These are phyloP conservation scores for Acacia concinna DNA, from an alignment of 331 rosid genomes.

Conservation along the genomic window DNA sequence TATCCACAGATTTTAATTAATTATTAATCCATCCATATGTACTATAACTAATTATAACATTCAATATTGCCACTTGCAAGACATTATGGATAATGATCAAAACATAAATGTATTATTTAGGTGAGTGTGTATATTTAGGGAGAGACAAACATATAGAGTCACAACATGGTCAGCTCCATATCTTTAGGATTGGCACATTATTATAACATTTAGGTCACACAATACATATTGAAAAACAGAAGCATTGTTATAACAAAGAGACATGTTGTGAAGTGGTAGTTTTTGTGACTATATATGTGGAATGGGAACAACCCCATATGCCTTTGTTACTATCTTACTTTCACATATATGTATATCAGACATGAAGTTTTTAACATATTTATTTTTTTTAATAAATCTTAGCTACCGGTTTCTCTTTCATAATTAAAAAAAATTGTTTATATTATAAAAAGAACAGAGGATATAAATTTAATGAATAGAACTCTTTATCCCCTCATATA, in stretches of 20 bases:
- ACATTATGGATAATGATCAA: not conserved
- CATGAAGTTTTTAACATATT: no score
- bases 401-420: no score
- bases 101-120: conserved; percentile 4
- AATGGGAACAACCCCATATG: conserved; percentile 47
- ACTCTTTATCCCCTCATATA: no score
- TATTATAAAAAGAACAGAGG: no score
- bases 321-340: conserved; percentile 28
- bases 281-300: conserved; percentile 35
- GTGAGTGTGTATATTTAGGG: not conserved
- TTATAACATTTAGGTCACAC: conserved; percentile 17
- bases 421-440: no score
- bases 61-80: conserved; percentile 16
- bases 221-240: not conserved
- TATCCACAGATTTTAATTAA: conserved; percentile 17
- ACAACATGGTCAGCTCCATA: conserved; percentile 7
- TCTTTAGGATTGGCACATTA: conserved; percentile 29
- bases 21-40: conserved; percentile 8
- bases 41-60: not conserved
- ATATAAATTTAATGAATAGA: no score
- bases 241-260: conserved; percentile 10
- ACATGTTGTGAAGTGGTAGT: conserved; percentile 18
- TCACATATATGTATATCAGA: no score
- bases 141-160: conserved; percentile 12
- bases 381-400: no score